Base-by-base conservation (phyloP, 192 early-diverging fungal species). In the Coemansia sp. region DNA sequence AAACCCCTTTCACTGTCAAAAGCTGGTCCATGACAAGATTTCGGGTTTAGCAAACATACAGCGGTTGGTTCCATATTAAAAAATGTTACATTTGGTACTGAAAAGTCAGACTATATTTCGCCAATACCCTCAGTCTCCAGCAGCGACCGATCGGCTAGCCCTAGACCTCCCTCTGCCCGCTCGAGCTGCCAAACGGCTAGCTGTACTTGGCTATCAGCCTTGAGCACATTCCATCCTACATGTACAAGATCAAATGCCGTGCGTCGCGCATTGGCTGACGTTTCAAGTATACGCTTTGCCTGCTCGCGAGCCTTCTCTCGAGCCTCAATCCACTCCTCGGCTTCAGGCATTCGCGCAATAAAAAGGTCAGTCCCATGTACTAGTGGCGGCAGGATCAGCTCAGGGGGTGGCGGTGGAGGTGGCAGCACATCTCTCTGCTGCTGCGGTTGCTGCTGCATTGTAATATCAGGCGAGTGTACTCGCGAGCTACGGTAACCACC, bases 161-260 rank as follows among this genome's bases (percentile, higher is more conserved):
- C 62, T 8, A 78, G 65, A 0, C 74, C 74, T 33, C 67, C 64
- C 50, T 78, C 74, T n/a, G 68, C 74, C 4, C 74, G 74, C 58
- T 78, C 74, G 1, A 78, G 52, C 43, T 78, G 74, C 74, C 68
- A 71, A 19, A 50, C 13, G 0, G 74, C 74, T 21, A 78, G 46
- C 55, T 78, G 74, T 39, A 60, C 61, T 41, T 67, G 74, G 11
- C 64, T 57, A 8, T 78, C 74, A 4, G 74, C 52, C 55, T 62
- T 67, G 11, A 57, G 55, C 39, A 71, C 69, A 47, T 61, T 60
- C 74, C 68, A 78, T 13, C 55, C 48, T 1, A 69, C 50, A 39
- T 68, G 64, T 21, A 51, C 23, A 25, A 78, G 54, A 37, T 78
- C 74, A 18, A 78, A 78, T 34, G 53, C 74, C 1, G 68, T 63